These are phyloP conservation scores for Sarocladiaceae sp. DNA, from an alignment of 2,329 filamentous ascomycete species.

Conservation along the genomic window DNA sequence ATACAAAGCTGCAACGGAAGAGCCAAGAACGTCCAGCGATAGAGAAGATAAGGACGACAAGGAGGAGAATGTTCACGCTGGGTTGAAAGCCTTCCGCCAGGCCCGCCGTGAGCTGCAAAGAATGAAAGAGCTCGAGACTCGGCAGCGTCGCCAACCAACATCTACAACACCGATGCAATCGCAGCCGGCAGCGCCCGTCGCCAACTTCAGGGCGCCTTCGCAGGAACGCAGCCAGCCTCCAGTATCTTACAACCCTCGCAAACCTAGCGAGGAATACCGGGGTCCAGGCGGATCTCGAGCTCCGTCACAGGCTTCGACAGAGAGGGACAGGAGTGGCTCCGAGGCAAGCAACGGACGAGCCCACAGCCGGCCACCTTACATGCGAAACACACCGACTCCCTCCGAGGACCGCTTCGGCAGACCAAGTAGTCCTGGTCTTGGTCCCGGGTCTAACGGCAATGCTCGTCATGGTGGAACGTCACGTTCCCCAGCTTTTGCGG, in stretches of 20 bases:
- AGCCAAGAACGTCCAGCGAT: slow-evolving; percentile 20
- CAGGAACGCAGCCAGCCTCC: slow-evolving; percentile 42
- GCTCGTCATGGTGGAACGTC: not conserved
- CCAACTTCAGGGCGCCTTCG: slow-evolving; percentile 31
- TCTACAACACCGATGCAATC: slow-evolving; percentile 2
- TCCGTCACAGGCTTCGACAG: slow-evolving; percentile 27
- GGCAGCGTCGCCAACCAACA: slow-evolving; percentile 29
- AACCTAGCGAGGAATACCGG: slow-evolving; percentile 36
- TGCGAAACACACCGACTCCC: slow-evolving; percentile 32
- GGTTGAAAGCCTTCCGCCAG: slow-evolving; percentile 53
- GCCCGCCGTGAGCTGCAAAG: slow-evolving; percentile 53
- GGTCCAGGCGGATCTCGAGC: slow-evolving; percentile 23
- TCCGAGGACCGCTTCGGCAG: slow-evolving; percentile 33
- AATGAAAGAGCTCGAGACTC: slow-evolving; percentile 48
- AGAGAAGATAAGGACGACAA: slow-evolving; percentile 15
- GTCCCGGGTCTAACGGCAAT: slow-evolving; percentile 6
- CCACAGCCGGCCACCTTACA: slow-evolving; percentile 34
- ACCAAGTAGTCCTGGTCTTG: slow-evolving; percentile 14
- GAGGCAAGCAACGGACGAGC: slow-evolving; percentile 45
- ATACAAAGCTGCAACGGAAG: slow-evolving; percentile 23
- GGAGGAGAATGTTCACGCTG: slow-evolving; percentile 42
- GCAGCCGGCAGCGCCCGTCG: slow-evolving; percentile 13
- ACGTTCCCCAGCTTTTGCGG: not conserved
- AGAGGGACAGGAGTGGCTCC: slow-evolving; percentile 52
- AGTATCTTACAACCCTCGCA: slow-evolving; percentile 36